Evolutionary conservation across 352 stramenopile genomes (phyloP).

Genomic region (Phytophthora tubulina): DNA sequence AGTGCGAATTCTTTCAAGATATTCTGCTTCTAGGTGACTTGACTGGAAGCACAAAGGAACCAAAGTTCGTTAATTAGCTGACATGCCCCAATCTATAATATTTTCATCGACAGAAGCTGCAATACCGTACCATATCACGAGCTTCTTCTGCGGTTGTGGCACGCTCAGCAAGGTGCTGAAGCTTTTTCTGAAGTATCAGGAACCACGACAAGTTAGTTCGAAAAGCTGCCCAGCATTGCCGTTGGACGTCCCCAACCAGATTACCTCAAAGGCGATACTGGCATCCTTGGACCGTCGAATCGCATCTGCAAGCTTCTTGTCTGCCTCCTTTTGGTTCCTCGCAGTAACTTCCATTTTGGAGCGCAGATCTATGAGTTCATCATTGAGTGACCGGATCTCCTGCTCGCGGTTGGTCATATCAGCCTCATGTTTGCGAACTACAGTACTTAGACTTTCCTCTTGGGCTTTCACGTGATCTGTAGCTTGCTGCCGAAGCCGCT

Average conservation of each 20-base stretch:
- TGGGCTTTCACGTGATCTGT: slow-evolving; percentile 58
- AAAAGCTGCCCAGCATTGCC: background rate
- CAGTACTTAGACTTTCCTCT: slow-evolving; percentile 47
- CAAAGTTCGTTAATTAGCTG: background rate
- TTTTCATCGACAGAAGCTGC: background rate
- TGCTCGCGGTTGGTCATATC: slow-evolving; percentile 60
- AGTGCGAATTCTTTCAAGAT: slow-evolving; percentile 48
- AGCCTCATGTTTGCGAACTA: slow-evolving; percentile 49
- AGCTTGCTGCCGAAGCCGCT: slow-evolving; percentile 59
- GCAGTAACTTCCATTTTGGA: slow-evolving; percentile 60
- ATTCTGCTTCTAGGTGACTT: slow-evolving; percentile 58
- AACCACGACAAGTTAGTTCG: background rate
- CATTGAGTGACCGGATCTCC: slow-evolving; percentile 57
- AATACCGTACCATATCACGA: slow-evolving; percentile 56
- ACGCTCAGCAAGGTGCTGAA: slow-evolving; percentile 57
- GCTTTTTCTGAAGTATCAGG: slow-evolving; percentile 46
- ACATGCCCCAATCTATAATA: background rate
- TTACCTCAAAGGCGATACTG: slow-evolving; percentile 59
- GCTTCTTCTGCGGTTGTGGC: slow-evolving; percentile 64
- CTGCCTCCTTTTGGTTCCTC: slow-evolving; percentile 62
- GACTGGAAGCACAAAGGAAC: slow-evolving; percentile 33
- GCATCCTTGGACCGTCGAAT: slow-evolving; percentile 51
- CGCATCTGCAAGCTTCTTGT: slow-evolving; percentile 57
- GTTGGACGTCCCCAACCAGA: background rate
- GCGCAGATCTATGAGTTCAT: slow-evolving; percentile 61